These are phyloP conservation scores for Quercus agrifolia DNA, from an alignment of 306 rosid genomes.

Conservation along the genomic window DNA sequence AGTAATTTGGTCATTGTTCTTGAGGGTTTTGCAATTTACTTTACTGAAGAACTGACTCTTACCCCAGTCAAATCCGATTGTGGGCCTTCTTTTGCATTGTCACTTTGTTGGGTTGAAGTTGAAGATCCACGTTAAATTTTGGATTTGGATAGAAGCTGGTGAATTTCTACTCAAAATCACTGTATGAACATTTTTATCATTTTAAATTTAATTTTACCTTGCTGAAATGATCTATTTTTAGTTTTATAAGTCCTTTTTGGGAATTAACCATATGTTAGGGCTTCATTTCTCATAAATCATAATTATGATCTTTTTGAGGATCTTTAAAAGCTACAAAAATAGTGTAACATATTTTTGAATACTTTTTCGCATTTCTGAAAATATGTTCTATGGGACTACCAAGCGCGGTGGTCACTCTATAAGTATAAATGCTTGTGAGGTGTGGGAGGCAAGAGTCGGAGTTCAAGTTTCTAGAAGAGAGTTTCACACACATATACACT, in stretches of 20 bases:
- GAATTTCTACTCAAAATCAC: background rate
- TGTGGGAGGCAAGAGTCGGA: no score
- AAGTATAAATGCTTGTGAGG: no score
- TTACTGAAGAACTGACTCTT: constrained; percentile 3
- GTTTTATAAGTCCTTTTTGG: background rate
- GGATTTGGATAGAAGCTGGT: background rate
- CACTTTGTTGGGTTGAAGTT: constrained; percentile 12
- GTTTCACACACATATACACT: no score
- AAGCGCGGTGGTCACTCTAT: no score
- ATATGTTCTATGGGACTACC: no score
- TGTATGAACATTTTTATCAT: background rate
- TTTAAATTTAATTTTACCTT: background rate
- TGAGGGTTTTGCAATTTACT: background rate
- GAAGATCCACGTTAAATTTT: background rate
- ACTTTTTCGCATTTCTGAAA: no score
- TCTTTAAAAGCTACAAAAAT: no score
- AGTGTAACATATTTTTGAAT: no score
- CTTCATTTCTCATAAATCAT: no score
- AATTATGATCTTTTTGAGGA: no score
- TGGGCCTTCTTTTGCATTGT: constrained; percentile 9
- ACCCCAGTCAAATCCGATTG: background rate
- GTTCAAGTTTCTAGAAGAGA: no score
- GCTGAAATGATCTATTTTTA: background rate
- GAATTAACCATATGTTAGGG: background rate
- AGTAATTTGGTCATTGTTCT: background rate